phyloP scores from a whole-genome alignment of 306 rosid species.

The Ormosia semicastrata region DNA sequence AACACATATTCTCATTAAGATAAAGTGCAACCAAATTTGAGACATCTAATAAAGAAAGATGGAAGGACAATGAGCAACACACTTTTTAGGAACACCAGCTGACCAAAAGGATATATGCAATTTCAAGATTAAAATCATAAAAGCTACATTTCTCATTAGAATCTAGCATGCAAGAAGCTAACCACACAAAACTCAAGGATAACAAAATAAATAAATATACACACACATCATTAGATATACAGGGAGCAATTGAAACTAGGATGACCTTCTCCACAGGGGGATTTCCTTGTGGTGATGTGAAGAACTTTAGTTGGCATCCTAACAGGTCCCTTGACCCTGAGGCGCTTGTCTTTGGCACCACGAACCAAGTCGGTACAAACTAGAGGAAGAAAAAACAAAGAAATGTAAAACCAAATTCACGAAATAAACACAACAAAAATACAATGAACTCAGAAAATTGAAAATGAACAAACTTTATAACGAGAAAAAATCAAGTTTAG shows the following conservation, averaged over 20 bases:
- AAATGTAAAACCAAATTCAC: too few species aligned
- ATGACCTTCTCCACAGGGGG: slow-evolving; percentile 79
- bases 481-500: neutral
- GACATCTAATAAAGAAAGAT: too few species aligned
- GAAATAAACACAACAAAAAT: too few species aligned
- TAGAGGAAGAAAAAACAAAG: neutral
- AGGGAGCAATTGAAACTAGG: neutral
- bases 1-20: too few species aligned
- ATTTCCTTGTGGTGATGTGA: slow-evolving; percentile 67
- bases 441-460: too few species aligned
- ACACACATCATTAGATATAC: too few species aligned
- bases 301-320: slow-evolving; percentile 79
- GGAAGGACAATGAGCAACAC: too few species aligned
- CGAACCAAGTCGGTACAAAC: slow-evolving; percentile 75
- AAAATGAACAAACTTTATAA: neutral
- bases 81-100: too few species aligned
- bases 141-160: neutral
- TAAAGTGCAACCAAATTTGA: too few species aligned
- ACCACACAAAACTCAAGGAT: too few species aligned
- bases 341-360: slow-evolving; percentile 70
- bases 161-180: neutral
- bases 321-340: slow-evolving; percentile 75
- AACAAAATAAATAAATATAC: too few species aligned
- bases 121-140: neutral
- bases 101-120: neutral